Evolutionary conservation across 306 rosid genomes (phyloP).

Genomic region (Pyrus bretschneideri): DNA sequence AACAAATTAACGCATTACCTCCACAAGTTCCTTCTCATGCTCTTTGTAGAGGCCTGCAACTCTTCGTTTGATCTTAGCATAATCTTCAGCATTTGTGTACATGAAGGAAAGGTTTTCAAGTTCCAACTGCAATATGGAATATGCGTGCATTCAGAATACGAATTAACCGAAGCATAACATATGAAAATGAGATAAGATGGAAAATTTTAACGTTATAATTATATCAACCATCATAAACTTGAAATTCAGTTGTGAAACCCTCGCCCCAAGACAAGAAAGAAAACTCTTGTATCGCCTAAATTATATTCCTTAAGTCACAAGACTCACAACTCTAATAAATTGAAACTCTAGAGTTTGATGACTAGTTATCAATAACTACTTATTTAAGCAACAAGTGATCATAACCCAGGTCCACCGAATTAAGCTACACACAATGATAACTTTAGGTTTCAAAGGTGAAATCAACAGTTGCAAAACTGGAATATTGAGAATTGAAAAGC

Average conservation of each 20-base stretch:
- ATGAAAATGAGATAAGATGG: neutral
- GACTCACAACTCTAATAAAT: neutral
- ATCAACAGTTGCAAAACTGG: neutral
- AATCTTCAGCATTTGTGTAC: constrained; percentile 91
- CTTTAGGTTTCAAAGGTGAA: neutral
- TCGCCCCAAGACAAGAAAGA: neutral
- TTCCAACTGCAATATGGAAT: constrained; percentile 63
- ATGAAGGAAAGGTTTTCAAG: constrained; percentile 93
- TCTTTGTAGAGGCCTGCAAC: constrained; percentile 76
- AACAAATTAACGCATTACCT: constrained; percentile 45
- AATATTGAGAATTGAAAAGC: neutral
- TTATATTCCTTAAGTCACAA: neutral
- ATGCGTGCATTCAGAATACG: constrained; percentile 10
- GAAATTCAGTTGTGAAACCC: neutral
- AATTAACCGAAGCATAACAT: constrained; percentile 4
- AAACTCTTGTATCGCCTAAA: neutral
- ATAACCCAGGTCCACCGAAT: neutral
- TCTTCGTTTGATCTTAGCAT: constrained; percentile 86
- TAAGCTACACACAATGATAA: neutral
- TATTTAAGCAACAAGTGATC: neutral
- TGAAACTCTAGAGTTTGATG: neutral
- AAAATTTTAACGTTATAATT: neutral
- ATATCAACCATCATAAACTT: neutral
- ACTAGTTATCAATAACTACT: neutral
- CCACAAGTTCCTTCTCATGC: constrained; percentile 88